Evolutionary conservation across 2,329 filamentous ascomycete genomes (phyloP).

Genomic region (Sordariomycetes sp.): DNA sequence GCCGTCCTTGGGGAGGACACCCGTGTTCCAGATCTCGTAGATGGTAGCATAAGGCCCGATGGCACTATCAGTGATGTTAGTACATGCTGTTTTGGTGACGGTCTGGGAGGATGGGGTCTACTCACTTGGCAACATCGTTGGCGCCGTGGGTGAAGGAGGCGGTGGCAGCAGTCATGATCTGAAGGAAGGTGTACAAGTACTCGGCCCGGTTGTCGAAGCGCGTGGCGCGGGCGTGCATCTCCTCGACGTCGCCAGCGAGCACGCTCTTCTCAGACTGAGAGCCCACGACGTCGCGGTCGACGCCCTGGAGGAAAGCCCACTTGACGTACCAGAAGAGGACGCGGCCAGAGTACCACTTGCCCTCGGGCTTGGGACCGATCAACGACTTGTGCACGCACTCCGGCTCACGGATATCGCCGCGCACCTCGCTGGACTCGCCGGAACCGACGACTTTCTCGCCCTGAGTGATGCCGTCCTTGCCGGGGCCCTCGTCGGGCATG

Average conservation of each 20-base stretch:
- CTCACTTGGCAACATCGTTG: conserved; percentile 41
- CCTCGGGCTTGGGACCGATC: conserved; percentile 25
- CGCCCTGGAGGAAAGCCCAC: conserved; percentile 30
- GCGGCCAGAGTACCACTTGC: conserved; percentile 24
- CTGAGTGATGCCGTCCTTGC: conserved; percentile 5
- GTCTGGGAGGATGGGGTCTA: not conserved
- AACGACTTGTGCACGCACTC: conserved; percentile 17
- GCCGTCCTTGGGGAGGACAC: conserved; percentile 19
- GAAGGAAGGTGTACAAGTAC: conserved; percentile 46
- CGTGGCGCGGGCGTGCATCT: conserved; percentile 39
- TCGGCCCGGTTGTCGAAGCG: conserved; percentile 51
- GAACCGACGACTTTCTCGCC: conserved; percentile 14
- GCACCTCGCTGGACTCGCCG: not conserved
- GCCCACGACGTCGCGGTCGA: conserved; percentile 26
- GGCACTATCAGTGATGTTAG: conserved; percentile 24
- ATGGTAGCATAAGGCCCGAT: conserved; percentile 51
- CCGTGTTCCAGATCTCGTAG: conserved; percentile 44
- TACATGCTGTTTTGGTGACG: not conserved
- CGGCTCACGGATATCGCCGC: conserved; percentile 21
- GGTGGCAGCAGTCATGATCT: conserved; percentile 46
- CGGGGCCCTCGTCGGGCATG: conserved; percentile 9
- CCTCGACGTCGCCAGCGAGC: conserved; percentile 37
- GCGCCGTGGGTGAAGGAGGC: conserved; percentile 54
- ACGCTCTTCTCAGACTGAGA: conserved; percentile 22
- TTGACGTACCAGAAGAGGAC: conserved; percentile 31